A percentile compares a stretch with the other conserved stretches of the same genome.
Conservation (phyloP, 345 rosid genomes). For the Erodium maritimum region DNA sequence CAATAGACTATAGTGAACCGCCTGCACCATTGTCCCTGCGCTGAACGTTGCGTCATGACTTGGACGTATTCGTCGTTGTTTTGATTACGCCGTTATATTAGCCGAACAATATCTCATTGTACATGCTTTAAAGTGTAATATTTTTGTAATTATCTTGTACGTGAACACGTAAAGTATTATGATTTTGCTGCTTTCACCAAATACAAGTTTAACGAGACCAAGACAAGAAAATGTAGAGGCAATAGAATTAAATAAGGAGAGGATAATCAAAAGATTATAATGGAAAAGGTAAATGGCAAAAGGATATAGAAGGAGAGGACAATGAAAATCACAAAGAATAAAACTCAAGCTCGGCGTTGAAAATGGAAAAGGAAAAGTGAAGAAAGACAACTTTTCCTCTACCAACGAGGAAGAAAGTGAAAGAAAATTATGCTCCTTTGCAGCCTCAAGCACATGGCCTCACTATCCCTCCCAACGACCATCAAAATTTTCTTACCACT, state of each 20-base stretch:
- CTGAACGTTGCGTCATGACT: too few species aligned
- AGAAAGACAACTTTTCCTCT: not conserved
- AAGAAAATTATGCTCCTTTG: not conserved
- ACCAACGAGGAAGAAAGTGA: not conserved
- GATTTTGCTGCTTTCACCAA: too few species aligned
- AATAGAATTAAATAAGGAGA: not conserved
- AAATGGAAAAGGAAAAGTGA: not conserved
- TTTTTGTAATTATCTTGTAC: too few species aligned
- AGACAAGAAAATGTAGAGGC: not conserved
- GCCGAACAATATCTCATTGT: too few species aligned
- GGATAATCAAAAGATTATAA: not conserved
- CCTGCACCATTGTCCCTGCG: too few species aligned
- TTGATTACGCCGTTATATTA: too few species aligned
- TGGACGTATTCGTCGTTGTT: too few species aligned
- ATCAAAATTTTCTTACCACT: not conserved
- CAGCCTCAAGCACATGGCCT: not conserved
- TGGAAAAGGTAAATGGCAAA: too few species aligned
- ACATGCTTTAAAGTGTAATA: too few species aligned
- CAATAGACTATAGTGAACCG: too few species aligned
- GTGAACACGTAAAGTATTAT: too few species aligned
- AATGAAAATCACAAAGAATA: not conserved
- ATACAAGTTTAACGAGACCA: too few species aligned
- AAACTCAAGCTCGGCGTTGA: not conserved
- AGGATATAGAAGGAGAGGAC: not conserved
- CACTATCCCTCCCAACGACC: not conserved